Base-by-base conservation (phyloP, 495 filamentous ascomycete species). In the Podospora australis region DNA sequence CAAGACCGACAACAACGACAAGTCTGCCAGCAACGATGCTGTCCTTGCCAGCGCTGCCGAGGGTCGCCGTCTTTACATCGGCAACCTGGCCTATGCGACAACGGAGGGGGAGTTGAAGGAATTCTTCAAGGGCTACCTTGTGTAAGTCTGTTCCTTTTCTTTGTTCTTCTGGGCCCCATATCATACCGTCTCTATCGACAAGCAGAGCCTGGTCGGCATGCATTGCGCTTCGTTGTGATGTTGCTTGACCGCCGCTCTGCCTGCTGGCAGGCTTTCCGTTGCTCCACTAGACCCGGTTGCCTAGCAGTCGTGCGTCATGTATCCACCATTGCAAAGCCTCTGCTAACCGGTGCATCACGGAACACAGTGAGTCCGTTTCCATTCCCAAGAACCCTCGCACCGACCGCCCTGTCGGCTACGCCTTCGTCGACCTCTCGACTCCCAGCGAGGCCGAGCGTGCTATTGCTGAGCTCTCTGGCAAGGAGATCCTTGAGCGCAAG, bases 361-460 rank as follows among this genome's bases (percentile, higher is more conserved):
- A 13, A 1, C 13, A n/a, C 59, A 98, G 92, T 73, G 92, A 99
- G 75, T 94, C 87, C 64, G 88, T 87, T 64, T 97, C 92, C 46
- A 99, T 99, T 67, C 92, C 92, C 48, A 95, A 91, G 77, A 96
- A 99, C 75, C 92, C 92, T 69, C 92, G 92, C 70, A 99, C 90
- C 68, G 87, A 84, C 69, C 92, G 94, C 64, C 91, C 92, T 32
- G 92, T 99, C 68, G 92, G 92, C 53, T 99, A 99, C 67, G 92
- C 92, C 60, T 99, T 99, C 67, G 92, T 99, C 60, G 92, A 97
- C 62, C 83, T 99, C 40, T 90, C 86, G 38, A 96, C 91, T 44
- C 88, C 94, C 35, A 78, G 78, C 50, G 94, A 99, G 73, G 92
- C 92, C 48, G 87, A 95, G 67, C 85, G 88, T 64, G 92, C 92